Percentiles rank a stretch among this genome's conserved stretches.
Conservation (phyloP, 163 green algal genomes). For the Chloroidium sp. region DNA sequence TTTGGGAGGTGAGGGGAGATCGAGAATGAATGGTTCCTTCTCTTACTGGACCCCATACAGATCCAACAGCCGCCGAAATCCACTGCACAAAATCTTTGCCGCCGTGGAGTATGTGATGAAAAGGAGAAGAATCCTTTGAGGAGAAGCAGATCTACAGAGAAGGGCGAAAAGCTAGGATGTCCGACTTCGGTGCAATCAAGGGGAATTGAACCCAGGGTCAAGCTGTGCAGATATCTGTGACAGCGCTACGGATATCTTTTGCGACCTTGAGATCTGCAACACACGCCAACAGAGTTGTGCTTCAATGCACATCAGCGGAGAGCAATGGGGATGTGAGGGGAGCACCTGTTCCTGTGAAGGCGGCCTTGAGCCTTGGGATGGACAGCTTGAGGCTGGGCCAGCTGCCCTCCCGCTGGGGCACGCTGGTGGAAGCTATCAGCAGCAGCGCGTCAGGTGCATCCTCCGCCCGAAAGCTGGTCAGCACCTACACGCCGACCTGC, state of each 20-base stretch:
- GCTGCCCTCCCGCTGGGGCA: conserved; percentile 34
- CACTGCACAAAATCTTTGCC: neutral
- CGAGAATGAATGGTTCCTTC: neutral
- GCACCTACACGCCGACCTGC: conserved; percentile 30
- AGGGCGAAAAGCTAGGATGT: neutral
- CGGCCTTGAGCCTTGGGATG: conserved; percentile 48
- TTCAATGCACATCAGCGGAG: neutral
- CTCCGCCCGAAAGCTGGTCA: conserved; percentile 44
- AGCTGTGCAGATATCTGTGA: neutral
- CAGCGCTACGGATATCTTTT: neutral
- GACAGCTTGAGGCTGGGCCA: conserved; percentile 32
- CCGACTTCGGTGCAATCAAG: neutral
- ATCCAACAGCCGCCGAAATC: neutral
- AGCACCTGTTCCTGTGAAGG: conserved; percentile 76
- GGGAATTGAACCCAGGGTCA: neutral
- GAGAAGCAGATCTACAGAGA: neutral
- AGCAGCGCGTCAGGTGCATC: conserved; percentile 16
- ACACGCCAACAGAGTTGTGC: neutral
- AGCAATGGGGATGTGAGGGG: neutral
- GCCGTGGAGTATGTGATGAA: neutral
- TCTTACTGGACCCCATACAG: neutral
- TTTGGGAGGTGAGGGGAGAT: neutral
- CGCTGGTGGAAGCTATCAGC: conserved; percentile 53
- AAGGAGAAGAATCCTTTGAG: neutral
- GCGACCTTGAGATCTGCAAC: neutral